These are phyloP conservation scores for Diutina sp. DNA, from an alignment of 1,139 yeast genomes.

Conservation along the genomic window DNA sequence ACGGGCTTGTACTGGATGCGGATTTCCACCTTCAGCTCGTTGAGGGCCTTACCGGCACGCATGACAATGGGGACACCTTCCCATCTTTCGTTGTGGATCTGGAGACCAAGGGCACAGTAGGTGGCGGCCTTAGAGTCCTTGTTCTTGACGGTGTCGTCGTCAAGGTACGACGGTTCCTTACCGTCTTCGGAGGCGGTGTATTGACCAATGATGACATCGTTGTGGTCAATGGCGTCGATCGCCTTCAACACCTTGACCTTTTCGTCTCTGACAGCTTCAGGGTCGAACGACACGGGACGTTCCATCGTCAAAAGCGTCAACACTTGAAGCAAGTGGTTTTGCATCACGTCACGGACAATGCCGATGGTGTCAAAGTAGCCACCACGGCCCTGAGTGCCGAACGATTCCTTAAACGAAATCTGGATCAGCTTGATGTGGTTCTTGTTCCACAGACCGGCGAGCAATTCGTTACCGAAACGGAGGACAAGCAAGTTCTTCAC, in stretches of 20 bases:
- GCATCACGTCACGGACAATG: constrained; percentile 96
- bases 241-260: constrained; percentile 87
- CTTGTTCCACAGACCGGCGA: constrained; percentile 79
- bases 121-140: constrained; percentile 79
- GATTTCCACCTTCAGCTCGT: constrained; percentile 87
- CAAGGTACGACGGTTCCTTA: constrained; percentile 76
- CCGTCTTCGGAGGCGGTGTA: constrained; percentile 80
- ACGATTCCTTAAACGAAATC: constrained; percentile 87
- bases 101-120: constrained; percentile 72
- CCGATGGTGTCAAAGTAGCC: constrained; percentile 95
- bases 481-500: constrained; percentile 84
- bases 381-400: constrained; percentile 98
- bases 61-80: constrained; percentile 92
- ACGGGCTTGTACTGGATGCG: constrained; percentile 86
- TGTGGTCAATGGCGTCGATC: constrained; percentile 49
- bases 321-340: constrained; percentile 90
- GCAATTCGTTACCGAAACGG: constrained; percentile 80
- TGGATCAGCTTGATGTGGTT: constrained; percentile 70
- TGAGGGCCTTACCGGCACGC: constrained; percentile 94
- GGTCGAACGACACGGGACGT: constrained; percentile 78
- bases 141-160: constrained; percentile 76
- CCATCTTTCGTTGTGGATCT: constrained; percentile 91
- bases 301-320: constrained; percentile 91
- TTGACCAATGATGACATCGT: constrained; percentile 77
- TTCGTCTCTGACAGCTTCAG: constrained; percentile 92